Evolutionary conservation across 2,329 filamentous ascomycete species (phyloP).

Genomic region (Kalaharituber pfeilii): DNA sequence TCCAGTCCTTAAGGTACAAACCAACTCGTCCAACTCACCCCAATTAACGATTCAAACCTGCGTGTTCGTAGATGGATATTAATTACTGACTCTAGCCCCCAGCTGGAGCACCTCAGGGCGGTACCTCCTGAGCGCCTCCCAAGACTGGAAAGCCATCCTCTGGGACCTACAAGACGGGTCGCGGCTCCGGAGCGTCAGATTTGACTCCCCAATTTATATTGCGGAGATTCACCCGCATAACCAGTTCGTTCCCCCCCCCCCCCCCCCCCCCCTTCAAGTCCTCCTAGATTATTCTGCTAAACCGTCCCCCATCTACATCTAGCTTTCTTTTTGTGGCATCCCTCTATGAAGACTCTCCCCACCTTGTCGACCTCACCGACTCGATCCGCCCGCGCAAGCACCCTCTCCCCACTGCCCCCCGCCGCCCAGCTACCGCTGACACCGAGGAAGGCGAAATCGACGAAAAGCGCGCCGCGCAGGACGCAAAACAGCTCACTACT

Average conservation of each 20-base stretch:
- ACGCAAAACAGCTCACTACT: slow-evolving; percentile 88
- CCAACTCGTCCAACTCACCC: not conserved
- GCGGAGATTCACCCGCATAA: slow-evolving; percentile 87
- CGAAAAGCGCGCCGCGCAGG: slow-evolving; percentile 77
- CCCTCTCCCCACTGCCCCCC: slow-evolving; percentile 63
- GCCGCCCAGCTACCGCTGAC: slow-evolving; percentile 50
- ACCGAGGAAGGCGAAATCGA: slow-evolving; percentile 44
- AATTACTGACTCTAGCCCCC: not conserved
- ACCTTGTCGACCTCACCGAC: slow-evolving; percentile 64
- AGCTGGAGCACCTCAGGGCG: slow-evolving; percentile 82
- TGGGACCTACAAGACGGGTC: slow-evolving; percentile 72
- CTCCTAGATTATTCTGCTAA: not conserved
- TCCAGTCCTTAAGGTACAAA: slow-evolving; percentile 58
- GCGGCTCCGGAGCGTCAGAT: slow-evolving; percentile 67
- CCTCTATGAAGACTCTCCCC: slow-evolving; percentile 80
- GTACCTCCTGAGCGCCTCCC: slow-evolving; percentile 79
- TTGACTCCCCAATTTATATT: slow-evolving; percentile 85
- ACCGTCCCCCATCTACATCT: slow-evolving; percentile 1
- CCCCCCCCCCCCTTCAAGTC: not conserved
- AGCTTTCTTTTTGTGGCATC: slow-evolving; percentile 77
- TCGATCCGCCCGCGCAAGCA: slow-evolving; percentile 51
- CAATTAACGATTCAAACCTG: not conserved
- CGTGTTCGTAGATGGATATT: not conserved
- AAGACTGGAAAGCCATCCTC: slow-evolving; percentile 90
- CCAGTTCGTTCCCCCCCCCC: slow-evolving; percentile 39